Base-by-base conservation (phyloP, 2,329 filamentous ascomycete species). In the Ascochyta rabiei region DNA sequence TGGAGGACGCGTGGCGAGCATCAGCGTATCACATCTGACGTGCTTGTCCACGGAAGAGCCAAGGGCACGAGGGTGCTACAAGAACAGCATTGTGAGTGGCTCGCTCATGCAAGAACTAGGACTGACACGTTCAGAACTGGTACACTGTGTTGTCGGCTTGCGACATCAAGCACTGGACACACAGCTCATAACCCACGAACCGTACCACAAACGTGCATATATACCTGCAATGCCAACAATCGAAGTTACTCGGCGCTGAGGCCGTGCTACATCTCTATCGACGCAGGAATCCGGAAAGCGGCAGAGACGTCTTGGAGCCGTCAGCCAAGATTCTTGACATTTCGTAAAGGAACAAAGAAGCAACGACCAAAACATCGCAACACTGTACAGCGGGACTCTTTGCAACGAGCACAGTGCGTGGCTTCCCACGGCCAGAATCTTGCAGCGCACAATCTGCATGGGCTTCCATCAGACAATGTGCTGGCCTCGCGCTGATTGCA, bases 311-410 rank as follows among this genome's bases (percentile, higher is more conserved):
- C 60, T 73, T 71, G 69, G 69, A 51, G 16, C 60, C 57, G 67
- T 66, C 56, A 70, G 71, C 71, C 71, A 73, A 73, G 71, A 52
- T 41, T 55, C 66, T 68, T 69, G 64, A 64, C 65, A 38, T 57
- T 51, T 49, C 43, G 48, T 57, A 50, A 35, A 50, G 42, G 50
- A 57, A 34, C 50, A 52, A 30, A 41, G 53, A 43, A 49, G 35
- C 52, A 38, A 28, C 30, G 8, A 38, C 12, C 41, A 54, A 50
- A 52, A 38, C 53, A 46, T 52, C 44, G 30, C 34, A 30, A 40
- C 23, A 23, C 34, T 26, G 33, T 43, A 24, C 26, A 48, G 33
- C 24, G 26, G 19, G 13, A 37, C 34, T 33, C 55, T 54, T 39
- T 35, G 35, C 52, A 28, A 51, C 23, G 30, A 49, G 39, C 43